A percentile compares a stretch with the other conserved stretches of the same genome.
Evolutionary conservation across 768 basidiomycete species (phyloP).

Genomic region (Hericium alpestre): DNA sequence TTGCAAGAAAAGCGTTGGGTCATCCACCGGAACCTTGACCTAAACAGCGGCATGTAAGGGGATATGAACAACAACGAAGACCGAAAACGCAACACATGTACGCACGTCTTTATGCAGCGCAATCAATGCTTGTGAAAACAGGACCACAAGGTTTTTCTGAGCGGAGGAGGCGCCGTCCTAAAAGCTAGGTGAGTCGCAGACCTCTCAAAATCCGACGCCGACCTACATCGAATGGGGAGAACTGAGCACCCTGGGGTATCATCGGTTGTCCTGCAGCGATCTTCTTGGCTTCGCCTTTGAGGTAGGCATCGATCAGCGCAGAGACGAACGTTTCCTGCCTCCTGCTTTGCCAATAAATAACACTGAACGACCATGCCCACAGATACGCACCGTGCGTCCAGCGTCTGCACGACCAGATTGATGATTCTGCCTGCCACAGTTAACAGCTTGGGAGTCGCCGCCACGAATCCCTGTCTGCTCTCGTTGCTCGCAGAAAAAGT

Average conservation of each 20-base stretch:
- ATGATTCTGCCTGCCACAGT: constrained; percentile 56
- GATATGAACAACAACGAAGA: constrained; percentile 3
- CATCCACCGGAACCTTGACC: constrained; percentile 41
- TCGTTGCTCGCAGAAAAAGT: neutral
- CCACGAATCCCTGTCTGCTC: constrained; percentile 17
- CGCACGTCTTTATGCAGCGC: constrained; percentile 57
- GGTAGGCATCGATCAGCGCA: constrained; percentile 42
- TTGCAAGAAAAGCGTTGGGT: constrained; percentile 41
- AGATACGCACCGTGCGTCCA: constrained; percentile 52
- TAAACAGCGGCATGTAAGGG: constrained; percentile 16
- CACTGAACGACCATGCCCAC: neutral
- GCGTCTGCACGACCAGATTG: constrained; percentile 52
- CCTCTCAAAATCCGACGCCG: neutral
- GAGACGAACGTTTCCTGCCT: constrained; percentile 51
- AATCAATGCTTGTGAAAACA: constrained; percentile 60
- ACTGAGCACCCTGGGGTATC: constrained; percentile 26
- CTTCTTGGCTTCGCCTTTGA: constrained; percentile 38
- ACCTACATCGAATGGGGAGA: constrained; percentile 46
- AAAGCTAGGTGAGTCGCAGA: neutral
- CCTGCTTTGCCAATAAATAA: constrained; percentile 26
- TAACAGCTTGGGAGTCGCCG: constrained; percentile 45
- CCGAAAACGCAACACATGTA: neutral
- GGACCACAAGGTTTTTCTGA: constrained; percentile 54
- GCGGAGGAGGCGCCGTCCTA: constrained; percentile 32
- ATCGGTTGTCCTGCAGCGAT: constrained; percentile 50